These are phyloP conservation scores for Taiozyma sp. DNA, from an alignment of 1,139 yeast species.

Conservation along the genomic window DNA sequence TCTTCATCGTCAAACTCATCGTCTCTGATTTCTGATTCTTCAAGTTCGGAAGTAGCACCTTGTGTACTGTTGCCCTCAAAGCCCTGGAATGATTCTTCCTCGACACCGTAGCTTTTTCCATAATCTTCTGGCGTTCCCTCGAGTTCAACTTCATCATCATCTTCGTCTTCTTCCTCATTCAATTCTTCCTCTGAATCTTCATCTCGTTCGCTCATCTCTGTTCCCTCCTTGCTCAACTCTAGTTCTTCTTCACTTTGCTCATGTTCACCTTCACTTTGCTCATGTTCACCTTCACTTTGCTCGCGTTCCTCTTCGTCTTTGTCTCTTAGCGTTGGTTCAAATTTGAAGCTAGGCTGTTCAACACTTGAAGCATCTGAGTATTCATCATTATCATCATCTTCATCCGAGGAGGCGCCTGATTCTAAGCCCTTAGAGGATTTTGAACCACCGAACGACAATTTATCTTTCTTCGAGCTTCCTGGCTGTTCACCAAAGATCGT, in stretches of 20 bases:
- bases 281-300: not conserved
- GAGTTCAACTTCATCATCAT: not conserved
- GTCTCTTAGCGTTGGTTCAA: not conserved
- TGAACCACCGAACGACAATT: not conserved
- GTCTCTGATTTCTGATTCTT: not conserved
- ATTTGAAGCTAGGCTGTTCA: not conserved
- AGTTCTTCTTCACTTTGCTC: not conserved
- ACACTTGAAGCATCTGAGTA: slow-evolving; percentile 7
- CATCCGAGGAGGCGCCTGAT: slow-evolving; percentile 1
- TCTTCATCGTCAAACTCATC: slow-evolving; percentile 1
- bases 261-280: not conserved
- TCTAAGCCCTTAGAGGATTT: not conserved
- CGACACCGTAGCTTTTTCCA: not conserved
- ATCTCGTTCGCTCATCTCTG: not conserved
- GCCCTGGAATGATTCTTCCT: not conserved
- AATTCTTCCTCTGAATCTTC: not conserved
- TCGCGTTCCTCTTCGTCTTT: not conserved
- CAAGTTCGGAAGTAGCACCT: not conserved
- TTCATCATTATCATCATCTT: slow-evolving; percentile 2
- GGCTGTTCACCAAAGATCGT: not conserved
- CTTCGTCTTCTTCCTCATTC: not conserved
- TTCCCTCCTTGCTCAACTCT: not conserved
- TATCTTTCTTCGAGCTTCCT: not conserved
- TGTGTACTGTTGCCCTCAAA: not conserved
- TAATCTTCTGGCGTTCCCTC: not conserved